Evolutionary conservation across 163 green algal genomes (phyloP).

Genomic region (Picocystis sp.): DNA sequence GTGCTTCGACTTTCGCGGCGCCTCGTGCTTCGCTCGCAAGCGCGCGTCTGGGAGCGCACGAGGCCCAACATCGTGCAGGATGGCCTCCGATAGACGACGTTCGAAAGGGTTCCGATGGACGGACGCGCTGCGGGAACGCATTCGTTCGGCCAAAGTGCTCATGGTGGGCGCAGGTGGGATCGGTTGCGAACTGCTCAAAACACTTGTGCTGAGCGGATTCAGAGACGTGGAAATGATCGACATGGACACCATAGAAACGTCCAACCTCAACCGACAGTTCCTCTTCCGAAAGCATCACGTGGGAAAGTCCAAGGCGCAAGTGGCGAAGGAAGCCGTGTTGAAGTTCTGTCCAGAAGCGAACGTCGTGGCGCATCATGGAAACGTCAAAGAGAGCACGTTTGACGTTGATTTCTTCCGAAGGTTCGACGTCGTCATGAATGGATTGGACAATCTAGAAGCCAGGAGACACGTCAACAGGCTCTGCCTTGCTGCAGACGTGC

Average conservation of each 20-base stretch:
- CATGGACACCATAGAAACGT: constrained; percentile 97
- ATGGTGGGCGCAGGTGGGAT: constrained; percentile 90
- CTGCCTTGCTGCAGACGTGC: constrained; percentile 63
- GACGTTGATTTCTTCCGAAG: constrained; percentile 67
- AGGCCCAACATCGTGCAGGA: too few species aligned
- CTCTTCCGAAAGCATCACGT: constrained; percentile 90
- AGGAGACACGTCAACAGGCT: constrained; percentile 91
- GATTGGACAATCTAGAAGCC: constrained; percentile 92
- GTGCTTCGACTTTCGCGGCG: too few species aligned
- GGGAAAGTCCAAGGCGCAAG: constrained; percentile 70
- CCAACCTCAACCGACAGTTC: constrained; percentile 97
- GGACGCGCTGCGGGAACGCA: too few species aligned
- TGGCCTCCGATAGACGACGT: too few species aligned
- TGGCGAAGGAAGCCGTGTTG: constrained; percentile 23
- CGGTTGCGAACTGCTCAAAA: constrained; percentile 96
- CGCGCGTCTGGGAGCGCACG: too few species aligned
- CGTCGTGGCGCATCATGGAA: constrained; percentile 43
- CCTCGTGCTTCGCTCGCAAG: too few species aligned
- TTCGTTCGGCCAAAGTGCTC: constrained; percentile 45
- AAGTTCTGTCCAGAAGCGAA: constrained; percentile 16
- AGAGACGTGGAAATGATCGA: constrained; percentile 82
- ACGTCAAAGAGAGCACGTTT: constrained; percentile 72
- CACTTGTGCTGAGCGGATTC: constrained; percentile 82
- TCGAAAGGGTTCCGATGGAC: too few species aligned
- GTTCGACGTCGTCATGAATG: constrained; percentile 92